These are phyloP conservation scores for Calamus simplicifolius DNA, from an alignment of 176 grass and related monocot genomes.

Conservation along the genomic window DNA sequence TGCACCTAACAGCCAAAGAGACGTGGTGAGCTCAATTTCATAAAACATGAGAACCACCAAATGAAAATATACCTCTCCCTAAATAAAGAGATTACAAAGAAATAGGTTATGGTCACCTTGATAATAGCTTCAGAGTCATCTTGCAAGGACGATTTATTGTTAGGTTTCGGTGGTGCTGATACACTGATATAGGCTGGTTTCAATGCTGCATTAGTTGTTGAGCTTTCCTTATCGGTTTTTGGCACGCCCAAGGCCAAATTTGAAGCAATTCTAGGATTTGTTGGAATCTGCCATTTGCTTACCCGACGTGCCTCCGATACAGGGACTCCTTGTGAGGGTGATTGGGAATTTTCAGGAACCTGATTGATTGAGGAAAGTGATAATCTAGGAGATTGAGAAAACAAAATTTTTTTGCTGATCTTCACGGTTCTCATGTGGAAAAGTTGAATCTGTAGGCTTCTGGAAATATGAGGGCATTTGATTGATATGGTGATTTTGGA, in stretches of 20 bases:
- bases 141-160: constrained; percentile 34
- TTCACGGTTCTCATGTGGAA: constrained; percentile 36
- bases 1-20: too few species aligned
- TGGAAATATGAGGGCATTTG: constrained; percentile 38
- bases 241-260: constrained; percentile 49
- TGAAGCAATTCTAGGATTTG: constrained; percentile 78
- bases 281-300: constrained; percentile 74
- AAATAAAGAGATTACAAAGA: not conserved
- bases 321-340: constrained; percentile 33
- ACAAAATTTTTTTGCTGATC: constrained; percentile 46
- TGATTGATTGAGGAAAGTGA: constrained; percentile 43
- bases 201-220: constrained; percentile 26
- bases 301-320: constrained; percentile 31
- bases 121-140: constrained; percentile 32
- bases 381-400: constrained; percentile 51
- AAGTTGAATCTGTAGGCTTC: constrained; percentile 23
- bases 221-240: constrained; percentile 60
- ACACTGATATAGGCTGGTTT: constrained; percentile 87
- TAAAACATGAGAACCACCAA: too few species aligned
- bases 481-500: constrained; percentile 30
- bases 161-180: constrained; percentile 39
- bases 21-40: too few species aligned
- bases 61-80: too few species aligned
- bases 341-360: constrained; percentile 42
- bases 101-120: constrained; percentile 39